Evolutionary conservation across 352 stramenopile genomes (phyloP), one percentile per base, ranked within the genome.

Genomic region (Phytopythium aichiense): DNA sequence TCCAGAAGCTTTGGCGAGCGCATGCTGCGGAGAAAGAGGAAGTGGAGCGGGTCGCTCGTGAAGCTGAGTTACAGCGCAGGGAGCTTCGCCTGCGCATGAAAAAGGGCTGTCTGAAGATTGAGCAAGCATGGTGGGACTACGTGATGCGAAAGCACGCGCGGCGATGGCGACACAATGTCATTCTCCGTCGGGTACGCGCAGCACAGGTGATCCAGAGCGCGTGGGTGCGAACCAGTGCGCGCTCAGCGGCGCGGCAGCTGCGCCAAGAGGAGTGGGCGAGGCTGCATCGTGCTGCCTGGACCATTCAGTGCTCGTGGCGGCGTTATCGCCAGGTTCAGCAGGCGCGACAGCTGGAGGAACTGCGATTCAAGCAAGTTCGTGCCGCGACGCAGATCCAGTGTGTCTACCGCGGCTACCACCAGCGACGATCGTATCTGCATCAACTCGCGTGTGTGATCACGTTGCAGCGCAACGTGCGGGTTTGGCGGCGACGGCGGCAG

Each of bases 1-100:
- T 87, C 63, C 76, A 87, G 61, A 59, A 57, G 51, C 40, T 66
- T 30, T 86, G 78, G 76, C 51, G 65, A 11, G 67, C 72, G 46
- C 58, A 73, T 40, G 37, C 71, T 2, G 37, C 56, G 20, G 60
- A 63, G 64, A 78, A 50, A 22, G 56, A 51, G n/a, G 60, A 66
- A 42, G 60, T 55, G 31, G 59, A 66, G 45, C 15, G 43, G 40
- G 46, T 57, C 42, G 55, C 52, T 45, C 45, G 71, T 52, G 23
- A 70, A 30, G 63, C 45, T 23, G 58, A 59, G 20, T 63, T 71
- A 22, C 43, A 46, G 22, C 71, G 74, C 31, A 63, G 68, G 20
- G 54, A 68, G 18, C 66, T 60, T 7, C 75, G 69, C 3, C 28
- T 68, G 31, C 63, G 55, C 38, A 65, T 72, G 43, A 84, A 72